Conservation (phyloP, 2,329 filamentous ascomycete genomes). For the Byssoonygena ceratinophila region DNA sequence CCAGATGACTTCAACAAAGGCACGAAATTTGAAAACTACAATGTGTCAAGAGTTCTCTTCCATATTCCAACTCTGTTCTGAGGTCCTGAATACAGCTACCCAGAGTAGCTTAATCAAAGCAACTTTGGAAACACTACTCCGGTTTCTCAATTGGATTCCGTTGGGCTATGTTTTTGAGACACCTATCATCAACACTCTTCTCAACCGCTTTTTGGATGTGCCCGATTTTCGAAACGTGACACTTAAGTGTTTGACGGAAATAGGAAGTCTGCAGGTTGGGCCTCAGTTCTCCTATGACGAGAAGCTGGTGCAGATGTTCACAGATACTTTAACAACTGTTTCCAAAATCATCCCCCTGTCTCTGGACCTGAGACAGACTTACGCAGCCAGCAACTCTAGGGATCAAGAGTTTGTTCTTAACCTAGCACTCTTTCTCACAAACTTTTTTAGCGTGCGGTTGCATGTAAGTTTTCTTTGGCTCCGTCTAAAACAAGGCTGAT, state of each 20-base stretch:
- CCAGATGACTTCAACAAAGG: constrained; percentile 98
- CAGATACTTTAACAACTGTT: constrained; percentile 85
- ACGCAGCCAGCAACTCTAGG: constrained; percentile 77
- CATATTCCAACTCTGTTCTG: constrained; percentile 94
- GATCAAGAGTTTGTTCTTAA: constrained; percentile 99
- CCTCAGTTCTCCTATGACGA: constrained; percentile 73
- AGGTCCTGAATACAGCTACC: constrained; percentile 82
- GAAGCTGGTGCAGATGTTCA: constrained; percentile 96
- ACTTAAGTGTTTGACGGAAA: constrained; percentile 92
- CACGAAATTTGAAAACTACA: constrained; percentile 88
- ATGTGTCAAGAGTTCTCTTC: constrained; percentile 99
- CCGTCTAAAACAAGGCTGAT: constrained; percentile 13
- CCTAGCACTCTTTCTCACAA: constrained; percentile 86
- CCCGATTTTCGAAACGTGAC: constrained; percentile 96
- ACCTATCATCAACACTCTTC: constrained; percentile 83
- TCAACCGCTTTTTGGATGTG: constrained; percentile 81
- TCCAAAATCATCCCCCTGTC: constrained; percentile 84
- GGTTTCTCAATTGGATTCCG: constrained; percentile 98
- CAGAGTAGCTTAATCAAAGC: constrained; percentile 85
- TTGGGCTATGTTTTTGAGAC: constrained; percentile 98
- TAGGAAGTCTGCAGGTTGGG: constrained; percentile 82
- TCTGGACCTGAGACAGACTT: constrained; percentile 82
- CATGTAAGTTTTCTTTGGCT: constrained; percentile 46
- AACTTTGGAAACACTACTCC: constrained; percentile 88
- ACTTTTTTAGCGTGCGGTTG: constrained; percentile 91